Conservation (phyloP, 495 filamentous ascomycete genomes). For the Penicillium tannophilum region DNA sequence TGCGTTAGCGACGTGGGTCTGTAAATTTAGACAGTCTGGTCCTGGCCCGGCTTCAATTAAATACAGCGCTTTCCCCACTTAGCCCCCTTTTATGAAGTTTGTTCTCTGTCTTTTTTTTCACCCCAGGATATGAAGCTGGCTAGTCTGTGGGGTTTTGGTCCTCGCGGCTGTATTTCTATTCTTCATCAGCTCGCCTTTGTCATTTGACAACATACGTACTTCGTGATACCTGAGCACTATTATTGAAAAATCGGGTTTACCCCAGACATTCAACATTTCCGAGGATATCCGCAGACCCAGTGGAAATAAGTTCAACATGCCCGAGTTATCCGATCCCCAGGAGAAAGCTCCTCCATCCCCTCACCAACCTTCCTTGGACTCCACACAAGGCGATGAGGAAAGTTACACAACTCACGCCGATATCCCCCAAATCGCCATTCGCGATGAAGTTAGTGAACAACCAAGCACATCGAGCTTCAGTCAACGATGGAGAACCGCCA, state of each 20-base stretch:
- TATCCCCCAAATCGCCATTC: not conserved
- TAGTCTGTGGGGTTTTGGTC: slow-evolving; percentile 20
- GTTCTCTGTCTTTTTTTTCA: not conserved
- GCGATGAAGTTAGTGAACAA: slow-evolving; percentile 16
- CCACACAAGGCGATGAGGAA: slow-evolving; percentile 8
- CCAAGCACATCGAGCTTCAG: slow-evolving; percentile 13
- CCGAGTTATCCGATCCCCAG: slow-evolving; percentile 17
- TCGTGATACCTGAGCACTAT: not conserved
- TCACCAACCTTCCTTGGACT: slow-evolving; percentile 14
- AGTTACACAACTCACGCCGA: not conserved
- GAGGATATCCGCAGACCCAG: not conserved
- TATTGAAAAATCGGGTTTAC: not conserved
- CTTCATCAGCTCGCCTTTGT: not conserved
- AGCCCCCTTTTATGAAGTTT: not conserved
- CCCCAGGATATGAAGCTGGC: slow-evolving; percentile 21
- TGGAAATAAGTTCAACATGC: slow-evolving; percentile 1
- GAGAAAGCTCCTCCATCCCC: slow-evolving; percentile 18
- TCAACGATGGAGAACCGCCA: slow-evolving; percentile 27
- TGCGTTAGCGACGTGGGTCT: slow-evolving; percentile 31
- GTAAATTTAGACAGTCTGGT: slow-evolving; percentile 6
- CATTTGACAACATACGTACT: not conserved
- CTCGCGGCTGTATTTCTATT: not conserved
- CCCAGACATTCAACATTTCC: not conserved
- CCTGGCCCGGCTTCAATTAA: slow-evolving; percentile 1
- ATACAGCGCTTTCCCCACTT: not conserved